Base-by-base conservation (phyloP, 2,329 filamentous ascomycete genomes). In the Aspergillus jensenii region DNA sequence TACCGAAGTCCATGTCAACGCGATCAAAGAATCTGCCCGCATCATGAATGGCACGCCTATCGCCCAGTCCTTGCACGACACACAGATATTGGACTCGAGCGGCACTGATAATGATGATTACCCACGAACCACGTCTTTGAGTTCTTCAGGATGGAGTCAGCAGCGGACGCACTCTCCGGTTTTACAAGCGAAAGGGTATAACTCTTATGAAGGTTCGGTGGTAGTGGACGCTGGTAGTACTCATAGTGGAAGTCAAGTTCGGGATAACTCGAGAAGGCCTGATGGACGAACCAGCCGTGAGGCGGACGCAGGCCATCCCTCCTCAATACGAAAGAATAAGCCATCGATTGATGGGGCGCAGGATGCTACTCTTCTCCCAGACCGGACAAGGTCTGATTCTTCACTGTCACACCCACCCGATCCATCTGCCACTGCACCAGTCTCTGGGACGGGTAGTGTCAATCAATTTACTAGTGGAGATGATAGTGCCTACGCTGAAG, bases 1-100 rank as follows among this genome's bases (percentile, higher is more conserved):
- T 67, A 81, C 60, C 74, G 85, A 78, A 61, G 55, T 77, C 15
- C 72, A 77, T 60, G 74, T 77, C 46, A 77, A 74, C 60, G 73
- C 72, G 37, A 56, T 69, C 12, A 72, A 67, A 52, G 70, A 73
- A 39, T 59, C 62, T 37, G 53, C 64, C 23, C 65, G 62, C 47
- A 67, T 63, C 35, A 69, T 68, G 25, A 67, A 68, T 52, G 74
- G 67, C 52, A 70, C 67, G 52, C 72, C 74, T 35, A 56, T 68
- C 49, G 73, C 69, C 54, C 55, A 66, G 6, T 67, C 71, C 23
- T 62, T 67, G n/a, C 69, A 68, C 53, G 66, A 68, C 14, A 40
- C 70, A n/a, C 67, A 70, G 19, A 65, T 67, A 60, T 48, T 67
- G 37, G 73, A 72, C 31, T 67, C 68, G 19, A 52, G 64, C 31